Base-by-base conservation (phyloP, 2,329 filamentous ascomycete species). In the Leptosphaerulina australis region DNA sequence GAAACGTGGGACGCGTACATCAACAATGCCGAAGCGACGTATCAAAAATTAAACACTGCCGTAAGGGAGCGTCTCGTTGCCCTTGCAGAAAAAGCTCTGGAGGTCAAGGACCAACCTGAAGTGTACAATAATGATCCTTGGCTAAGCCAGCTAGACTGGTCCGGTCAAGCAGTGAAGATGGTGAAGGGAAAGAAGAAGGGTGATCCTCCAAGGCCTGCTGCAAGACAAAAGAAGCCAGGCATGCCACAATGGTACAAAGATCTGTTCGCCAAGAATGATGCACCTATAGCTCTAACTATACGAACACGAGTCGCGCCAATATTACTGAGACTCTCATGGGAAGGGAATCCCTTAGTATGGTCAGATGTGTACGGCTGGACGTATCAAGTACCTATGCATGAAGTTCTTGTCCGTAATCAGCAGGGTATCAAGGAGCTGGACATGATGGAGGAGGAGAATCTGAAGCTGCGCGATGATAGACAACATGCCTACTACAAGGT, bases 221-320 rank as follows among this genome's bases (percentile, higher is more conserved):
- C 86, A 9, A 81, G 88, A 35, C 94, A 99, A 70, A 99, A 97
- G 79, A 91, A 88, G 76, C 92, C 93, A 0, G 94, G 94, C 11
- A 94, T 90, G 88, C 94, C 94, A 0, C 82, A 88, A 58, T 99
- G 94, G 94, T 99, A 96, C 75, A 97, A 94, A 67, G 91, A 91
- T 69, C 78, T 99, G 1, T 96, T 95, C 62, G 63, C 81, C 1
- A 91, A 85, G 48, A 86, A 76, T 18, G 83, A 85, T 50, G 76
- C 81, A 0, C 82, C 82, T 0, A 94, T 97, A 49, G 86, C 79
- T 52, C 77, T 99, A 14, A 90, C 90, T 0, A 92, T 97, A 0
- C 84, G 95, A 35, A 95, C 91, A 25, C 84, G 95, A 44, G 86
- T 97, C 63, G 89, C 94, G 0, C 91, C 94, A 0, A 76, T 99